Evolutionary conservation across 2,329 filamentous ascomycete genomes (phyloP).

Genomic region (Waltergamsia citrina): DNA sequence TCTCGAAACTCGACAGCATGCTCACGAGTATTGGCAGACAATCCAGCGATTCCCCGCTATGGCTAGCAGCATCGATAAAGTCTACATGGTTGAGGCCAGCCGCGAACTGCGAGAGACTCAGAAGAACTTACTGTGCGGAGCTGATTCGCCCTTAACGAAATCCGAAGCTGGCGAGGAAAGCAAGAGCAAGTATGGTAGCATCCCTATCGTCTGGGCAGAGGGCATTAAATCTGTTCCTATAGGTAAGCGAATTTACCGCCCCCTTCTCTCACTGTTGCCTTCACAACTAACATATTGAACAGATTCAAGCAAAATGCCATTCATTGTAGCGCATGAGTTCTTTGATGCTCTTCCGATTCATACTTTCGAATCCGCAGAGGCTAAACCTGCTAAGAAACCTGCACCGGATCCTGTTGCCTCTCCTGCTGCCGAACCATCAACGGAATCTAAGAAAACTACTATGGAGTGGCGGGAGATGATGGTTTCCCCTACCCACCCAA

Average conservation of each 20-base stretch:
- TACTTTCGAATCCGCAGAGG: slow-evolving; percentile 69
- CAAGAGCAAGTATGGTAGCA: slow-evolving; percentile 54
- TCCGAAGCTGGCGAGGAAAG: slow-evolving; percentile 67
- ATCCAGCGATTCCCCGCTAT: slow-evolving; percentile 76
- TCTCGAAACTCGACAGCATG: too few relatives aligned
- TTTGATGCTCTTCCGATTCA: slow-evolving; percentile 97
- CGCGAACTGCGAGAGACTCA: slow-evolving; percentile 67
- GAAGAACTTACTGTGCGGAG: slow-evolving; percentile 71
- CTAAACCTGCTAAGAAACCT: slow-evolving; percentile 24
- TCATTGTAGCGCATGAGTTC: slow-evolving; percentile 96
- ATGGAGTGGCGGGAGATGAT: slow-evolving; percentile 76
- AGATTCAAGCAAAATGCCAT: slow-evolving; percentile 66
- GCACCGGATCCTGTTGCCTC: slow-evolving; percentile 29
- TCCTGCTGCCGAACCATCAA: neutral
- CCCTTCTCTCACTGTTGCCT: neutral
- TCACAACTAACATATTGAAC: slow-evolving; percentile 5
- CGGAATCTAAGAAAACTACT: slow-evolving; percentile 2
- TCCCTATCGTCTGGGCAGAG: slow-evolving; percentile 84
- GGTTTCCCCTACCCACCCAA: slow-evolving; percentile 56
- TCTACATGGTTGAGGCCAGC: slow-evolving; percentile 95
- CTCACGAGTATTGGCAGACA: slow-evolving; percentile 45
- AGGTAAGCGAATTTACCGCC: slow-evolving; percentile 31
- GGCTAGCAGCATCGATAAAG: slow-evolving; percentile 66
- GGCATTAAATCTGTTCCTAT: slow-evolving; percentile 75
- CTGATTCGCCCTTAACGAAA: slow-evolving; percentile 55